Evolutionary conservation across 768 basidiomycete genomes (phyloP), one percentile per base, ranked within the genome.

Genomic region (Pulveroboletus sp.): DNA sequence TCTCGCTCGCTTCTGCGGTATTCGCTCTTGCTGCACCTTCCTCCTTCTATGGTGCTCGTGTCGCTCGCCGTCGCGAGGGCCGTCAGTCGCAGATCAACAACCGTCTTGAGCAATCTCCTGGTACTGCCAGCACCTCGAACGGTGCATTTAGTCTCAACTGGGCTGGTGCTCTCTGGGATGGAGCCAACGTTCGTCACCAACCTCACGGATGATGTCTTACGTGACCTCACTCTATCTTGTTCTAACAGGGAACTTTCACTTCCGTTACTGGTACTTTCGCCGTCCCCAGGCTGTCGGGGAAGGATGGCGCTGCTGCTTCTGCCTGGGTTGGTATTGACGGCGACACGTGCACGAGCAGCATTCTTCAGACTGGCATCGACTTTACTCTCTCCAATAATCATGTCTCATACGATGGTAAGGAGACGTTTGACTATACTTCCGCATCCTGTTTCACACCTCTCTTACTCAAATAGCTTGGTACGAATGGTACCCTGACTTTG

Each of bases 251-350:
- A 33, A 42, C 45, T 7, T 58, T 58, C 35, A 38, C 13, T 10
- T 15, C 6, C 2, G 24, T 57, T 6, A 17, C 38, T 24, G 49
- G 39, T 3, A 58, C 48, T 15, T 39, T 54, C 24, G 21, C 39
- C 1, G 41, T 44, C 15, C 48, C 51, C 4, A 2, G 0, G 3
- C 27, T 32, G 13, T 35, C 17, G 8, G 50, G 55, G 21, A 0
- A 13, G 2, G 1, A 1, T 3, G 28, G 30, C 8, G 3, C 24
- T n/a, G 24, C 37, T 38, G 39, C 36, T 5, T 11, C 31, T 41
- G 27, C 31, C 13, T 54, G 46, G 51, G 40, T 54, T 2, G 51
- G 56, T 10, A 39, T 58, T 17, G 49, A 58, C 21, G 56, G 56
- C 3, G 14, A 40, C 31, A 41, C 14, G 2, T 57, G 51, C 21